Percentiles rank a stretch among this genome's conserved stretches.
Conservation (phyloP, 371 early-diverging fungal species). For the Basidiobolus meristosporus region DNA sequence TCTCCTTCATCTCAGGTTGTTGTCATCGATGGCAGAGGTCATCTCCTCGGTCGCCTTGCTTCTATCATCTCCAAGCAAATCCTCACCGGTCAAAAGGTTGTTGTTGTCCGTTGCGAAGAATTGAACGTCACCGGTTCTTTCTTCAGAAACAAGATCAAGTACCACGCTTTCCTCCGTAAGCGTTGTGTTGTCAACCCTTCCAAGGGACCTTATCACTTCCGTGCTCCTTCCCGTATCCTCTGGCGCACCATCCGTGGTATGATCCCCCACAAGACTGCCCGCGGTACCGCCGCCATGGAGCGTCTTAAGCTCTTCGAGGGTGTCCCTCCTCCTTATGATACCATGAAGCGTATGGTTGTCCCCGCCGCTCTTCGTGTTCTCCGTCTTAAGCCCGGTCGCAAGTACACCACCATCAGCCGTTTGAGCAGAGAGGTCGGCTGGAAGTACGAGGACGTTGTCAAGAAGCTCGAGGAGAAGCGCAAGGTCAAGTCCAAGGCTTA, state of each 20-base stretch:
- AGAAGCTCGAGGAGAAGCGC: constrained; percentile 91
- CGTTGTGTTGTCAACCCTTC: constrained; percentile 96
- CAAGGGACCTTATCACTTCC: too few species aligned
- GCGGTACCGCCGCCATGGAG: constrained; percentile 93
- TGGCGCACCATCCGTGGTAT: constrained; percentile 96
- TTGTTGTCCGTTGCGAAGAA: constrained; percentile 96
- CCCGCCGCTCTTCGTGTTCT: constrained; percentile 95
- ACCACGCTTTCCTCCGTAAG: constrained; percentile 95
- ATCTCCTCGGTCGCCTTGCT: constrained; percentile 97
- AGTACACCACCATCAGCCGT: constrained; percentile 88
- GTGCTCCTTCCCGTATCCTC: too few species aligned
- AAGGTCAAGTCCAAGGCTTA: constrained; percentile 82
- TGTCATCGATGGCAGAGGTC: constrained; percentile 99
- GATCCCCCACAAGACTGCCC: constrained; percentile 97
- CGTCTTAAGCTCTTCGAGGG: constrained; percentile 98
- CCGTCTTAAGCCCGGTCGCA: constrained; percentile 91
- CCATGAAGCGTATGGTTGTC: constrained; percentile 88
- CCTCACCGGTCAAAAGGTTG: constrained; percentile 94
- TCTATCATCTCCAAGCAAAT: constrained; percentile 97
- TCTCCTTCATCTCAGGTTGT: too few species aligned
- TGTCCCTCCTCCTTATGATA: constrained; percentile 95
- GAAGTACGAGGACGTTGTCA: constrained; percentile 96
- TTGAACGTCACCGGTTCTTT: constrained; percentile 95
- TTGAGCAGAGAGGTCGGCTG: constrained; percentile 96
- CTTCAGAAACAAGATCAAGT: constrained; percentile 98